Conservation (phyloP, 169 alveolate species). For the Plasmodium blacklocki region DNA sequence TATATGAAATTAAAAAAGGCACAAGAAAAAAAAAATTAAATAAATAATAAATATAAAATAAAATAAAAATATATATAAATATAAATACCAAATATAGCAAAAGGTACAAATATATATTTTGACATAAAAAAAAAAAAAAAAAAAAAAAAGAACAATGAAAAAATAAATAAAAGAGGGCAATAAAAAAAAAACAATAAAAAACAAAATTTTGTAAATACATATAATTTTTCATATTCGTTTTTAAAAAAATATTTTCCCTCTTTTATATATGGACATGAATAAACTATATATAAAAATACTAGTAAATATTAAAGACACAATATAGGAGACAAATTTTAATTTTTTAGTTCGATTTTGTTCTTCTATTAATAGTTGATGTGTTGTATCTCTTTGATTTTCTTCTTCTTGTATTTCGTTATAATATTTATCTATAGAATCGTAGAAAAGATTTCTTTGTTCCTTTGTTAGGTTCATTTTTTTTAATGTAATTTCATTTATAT, state of each 20-base stretch:
- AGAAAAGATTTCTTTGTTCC: constrained; percentile 35
- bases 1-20: too few relatives aligned
- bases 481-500: constrained; percentile 27
- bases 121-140: too few relatives aligned
- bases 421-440: constrained; percentile 32
- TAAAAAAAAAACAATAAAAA: too few relatives aligned
- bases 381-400: constrained; percentile 21
- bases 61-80: too few relatives aligned
- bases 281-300: constrained; percentile 63
- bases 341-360: constrained; percentile 60
- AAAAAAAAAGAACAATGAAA: too few relatives aligned
- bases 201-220: too few relatives aligned
- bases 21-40: too few relatives aligned
- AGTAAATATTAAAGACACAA: constrained; percentile 56
- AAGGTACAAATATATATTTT: too few relatives aligned
- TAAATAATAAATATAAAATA: too few relatives aligned
- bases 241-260: constrained; percentile 40
- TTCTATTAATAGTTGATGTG: constrained; percentile 29
- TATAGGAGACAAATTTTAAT: constrained; percentile 43
- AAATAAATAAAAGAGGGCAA: too few relatives aligned
- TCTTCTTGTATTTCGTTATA: constrained; percentile 29
- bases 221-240: not conserved
- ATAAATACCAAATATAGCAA: too few relatives aligned
- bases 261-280: constrained; percentile 27
- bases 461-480: constrained; percentile 67